phyloP scores from a whole-genome alignment of 805 yeast species.

The Metschnikowia proteae region DNA sequence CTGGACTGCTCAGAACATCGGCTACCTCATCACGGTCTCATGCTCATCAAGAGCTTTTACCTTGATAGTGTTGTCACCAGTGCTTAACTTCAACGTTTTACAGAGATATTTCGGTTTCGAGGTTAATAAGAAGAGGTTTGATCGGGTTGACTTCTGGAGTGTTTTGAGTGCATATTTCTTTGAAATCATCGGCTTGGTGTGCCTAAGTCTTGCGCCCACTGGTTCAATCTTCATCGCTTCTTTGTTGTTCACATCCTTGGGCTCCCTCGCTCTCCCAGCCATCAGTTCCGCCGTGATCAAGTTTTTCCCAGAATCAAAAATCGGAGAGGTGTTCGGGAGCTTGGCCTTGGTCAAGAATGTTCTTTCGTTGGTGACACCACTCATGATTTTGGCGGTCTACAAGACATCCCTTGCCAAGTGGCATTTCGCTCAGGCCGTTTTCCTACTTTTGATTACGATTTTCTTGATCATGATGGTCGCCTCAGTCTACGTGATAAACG shows the following conservation, averaged over 20 bases:
- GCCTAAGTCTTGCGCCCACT: conserved; percentile 30
- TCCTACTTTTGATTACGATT: conserved; percentile 19
- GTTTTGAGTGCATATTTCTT: conserved; percentile 32
- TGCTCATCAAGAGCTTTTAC: conserved; percentile 49
- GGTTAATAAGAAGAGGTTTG: conserved; percentile 43
- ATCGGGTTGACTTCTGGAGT: conserved; percentile 46
- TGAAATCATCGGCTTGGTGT: conserved; percentile 38
- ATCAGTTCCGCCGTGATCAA: conserved; percentile 58
- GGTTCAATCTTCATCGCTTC: conserved; percentile 29
- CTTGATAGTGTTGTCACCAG: conserved; percentile 51
- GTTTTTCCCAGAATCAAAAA: conserved; percentile 52
- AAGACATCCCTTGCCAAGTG: conserved; percentile 22
- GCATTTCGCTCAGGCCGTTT: conserved; percentile 28
- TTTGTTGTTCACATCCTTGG: conserved; percentile 40
- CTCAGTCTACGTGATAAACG: conserved; percentile 8
- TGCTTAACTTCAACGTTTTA: conserved; percentile 35
- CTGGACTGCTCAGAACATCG: conserved; percentile 54
- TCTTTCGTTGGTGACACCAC: conserved; percentile 47
- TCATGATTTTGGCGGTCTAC: conserved; percentile 46
- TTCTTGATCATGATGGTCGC: neutral
- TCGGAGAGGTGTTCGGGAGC: conserved; percentile 75
- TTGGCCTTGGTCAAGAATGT: conserved; percentile 55
- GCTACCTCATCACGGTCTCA: conserved; percentile 50
- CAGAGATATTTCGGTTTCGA: conserved; percentile 28
- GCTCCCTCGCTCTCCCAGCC: conserved; percentile 45